These are phyloP conservation scores for Pyricularia sp. DNA, from an alignment of 2,329 filamentous ascomycete species.

Conservation along the genomic window DNA sequence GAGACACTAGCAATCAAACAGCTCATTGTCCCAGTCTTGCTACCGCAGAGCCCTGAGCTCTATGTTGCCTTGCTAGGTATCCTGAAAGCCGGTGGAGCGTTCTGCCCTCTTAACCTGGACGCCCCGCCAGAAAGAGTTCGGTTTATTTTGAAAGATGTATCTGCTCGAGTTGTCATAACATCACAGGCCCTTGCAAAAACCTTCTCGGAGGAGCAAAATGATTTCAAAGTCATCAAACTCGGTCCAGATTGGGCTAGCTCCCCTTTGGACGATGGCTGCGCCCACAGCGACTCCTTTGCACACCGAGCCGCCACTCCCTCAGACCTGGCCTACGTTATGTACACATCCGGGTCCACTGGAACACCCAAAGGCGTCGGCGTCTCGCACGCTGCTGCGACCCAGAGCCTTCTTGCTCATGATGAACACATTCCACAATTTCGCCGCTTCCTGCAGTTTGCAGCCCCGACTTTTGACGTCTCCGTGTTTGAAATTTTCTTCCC, in stretches of 20 bases:
- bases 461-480: slow-evolving; percentile 87
- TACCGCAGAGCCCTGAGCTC: slow-evolving; percentile 64
- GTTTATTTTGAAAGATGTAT: slow-evolving; percentile 71
- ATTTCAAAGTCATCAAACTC: slow-evolving; percentile 20
- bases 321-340: slow-evolving; percentile 75
- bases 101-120: slow-evolving; percentile 74
- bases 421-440: slow-evolving; percentile 61
- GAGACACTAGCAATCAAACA: slow-evolving; percentile 12
- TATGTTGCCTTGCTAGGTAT: slow-evolving; percentile 70
- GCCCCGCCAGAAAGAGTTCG: slow-evolving; percentile 61
- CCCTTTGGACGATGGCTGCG: slow-evolving; percentile 3
- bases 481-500: slow-evolving; percentile 94
- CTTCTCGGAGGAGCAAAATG: slow-evolving; percentile 20
- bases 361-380: slow-evolving; percentile 78
- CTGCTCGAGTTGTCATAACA: slow-evolving; percentile 55
- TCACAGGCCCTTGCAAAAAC: slow-evolving; percentile 31
- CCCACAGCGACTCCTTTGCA: neutral
- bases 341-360: slow-evolving; percentile 83
- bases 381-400: slow-evolving; percentile 67
- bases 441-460: slow-evolving; percentile 82
- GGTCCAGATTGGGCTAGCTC: slow-evolving; percentile 14
- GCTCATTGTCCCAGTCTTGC: slow-evolving; percentile 57
- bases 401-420: slow-evolving; percentile 73
- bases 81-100: slow-evolving; percentile 69
- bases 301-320: slow-evolving; percentile 10